Evolutionary conservation across 805 yeast species (phyloP), one percentile per base, ranked within the genome.

Genomic region (Myxozyma neglecta): DNA sequence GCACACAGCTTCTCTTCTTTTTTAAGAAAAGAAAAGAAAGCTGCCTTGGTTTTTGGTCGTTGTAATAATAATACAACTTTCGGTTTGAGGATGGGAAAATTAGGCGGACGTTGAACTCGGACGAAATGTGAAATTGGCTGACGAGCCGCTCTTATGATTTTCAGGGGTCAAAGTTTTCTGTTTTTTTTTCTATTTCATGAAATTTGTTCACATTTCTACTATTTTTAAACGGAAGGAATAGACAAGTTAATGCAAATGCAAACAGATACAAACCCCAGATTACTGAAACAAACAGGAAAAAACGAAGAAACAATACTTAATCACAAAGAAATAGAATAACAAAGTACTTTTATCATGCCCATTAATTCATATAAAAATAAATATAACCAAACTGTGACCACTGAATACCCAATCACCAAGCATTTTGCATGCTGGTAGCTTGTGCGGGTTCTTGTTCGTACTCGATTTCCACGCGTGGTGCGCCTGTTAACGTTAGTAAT

Each of bases 381-480:
- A n/a, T 18, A 35, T 13, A 48, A 32, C 14, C 39, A 48, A 20
- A n/a, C 34, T 32, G 29, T 14, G 36, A 46, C 34, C 14, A 49
- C 34, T 36, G 4, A 8, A 13, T 32, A 37, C 24, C n/a, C 37
- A 39, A 51, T 46, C 46, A 51, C 18, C 43, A 11, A 35, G 57
- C 16, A n/a, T 36, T 45, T 14, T 45, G 52, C 57, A 54, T 46
- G 50, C 14, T 46, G 43, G 57, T 18, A 9, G 57, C 36, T 29
- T 29, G 50, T 29, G 52, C 52, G 7, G 51, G 50, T 57, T 88
- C 91, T 73, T 86, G 86, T 77, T 90, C 97, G 74, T 89, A 88
- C 77, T 90, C 97, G 66, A 90, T 86, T 75, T 87, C 93, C 62
- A 87, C 85, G 74, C 85, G 84, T 50, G 89, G 87, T 78, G 57